Conservation (phyloP, 192 early-diverging fungal genomes). For the Diversispora eburnea region DNA sequence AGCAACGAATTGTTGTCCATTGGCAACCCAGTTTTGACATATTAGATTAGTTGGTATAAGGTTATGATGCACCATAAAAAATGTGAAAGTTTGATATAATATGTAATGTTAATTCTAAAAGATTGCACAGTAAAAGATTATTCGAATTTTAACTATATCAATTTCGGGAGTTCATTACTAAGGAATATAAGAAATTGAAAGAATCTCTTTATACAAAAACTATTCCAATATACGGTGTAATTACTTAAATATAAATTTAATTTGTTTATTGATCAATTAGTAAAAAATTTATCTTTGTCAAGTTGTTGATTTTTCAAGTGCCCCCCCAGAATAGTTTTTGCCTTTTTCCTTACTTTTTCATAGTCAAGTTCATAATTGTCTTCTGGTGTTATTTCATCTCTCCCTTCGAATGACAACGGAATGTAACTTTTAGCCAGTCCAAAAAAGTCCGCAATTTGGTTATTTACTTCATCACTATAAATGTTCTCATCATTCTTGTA, state of each 20-base stretch:
- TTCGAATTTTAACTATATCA: neutral
- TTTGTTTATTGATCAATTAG: too few species aligned
- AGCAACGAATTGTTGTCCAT: too few species aligned
- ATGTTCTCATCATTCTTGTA: neutral
- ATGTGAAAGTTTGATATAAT: neutral
- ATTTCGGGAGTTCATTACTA: neutral
- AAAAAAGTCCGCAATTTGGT: slow-evolving; percentile 6
- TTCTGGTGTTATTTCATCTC: slow-evolving; percentile 10
- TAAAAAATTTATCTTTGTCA: too few species aligned
- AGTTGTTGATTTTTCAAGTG: neutral
- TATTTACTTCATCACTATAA: slow-evolving; percentile 19
- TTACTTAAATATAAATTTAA: too few species aligned
- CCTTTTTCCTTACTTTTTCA: slow-evolving; percentile 4
- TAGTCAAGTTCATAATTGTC: slow-evolving; percentile 6
- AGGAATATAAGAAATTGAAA: neutral
- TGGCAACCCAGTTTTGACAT: too few species aligned
- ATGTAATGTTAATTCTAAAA: neutral
- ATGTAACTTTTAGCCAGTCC: neutral
- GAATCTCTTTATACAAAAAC: neutral
- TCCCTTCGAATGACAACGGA: slow-evolving; percentile 11
- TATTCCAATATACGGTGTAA: neutral
- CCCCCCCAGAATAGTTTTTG: neutral
- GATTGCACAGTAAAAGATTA: neutral
- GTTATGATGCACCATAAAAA: too few species aligned
- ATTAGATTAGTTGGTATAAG: too few species aligned